These are phyloP conservation scores for Apiospora rasikravindrae DNA, from an alignment of 2,329 filamentous ascomycete species.

Conservation along the genomic window DNA sequence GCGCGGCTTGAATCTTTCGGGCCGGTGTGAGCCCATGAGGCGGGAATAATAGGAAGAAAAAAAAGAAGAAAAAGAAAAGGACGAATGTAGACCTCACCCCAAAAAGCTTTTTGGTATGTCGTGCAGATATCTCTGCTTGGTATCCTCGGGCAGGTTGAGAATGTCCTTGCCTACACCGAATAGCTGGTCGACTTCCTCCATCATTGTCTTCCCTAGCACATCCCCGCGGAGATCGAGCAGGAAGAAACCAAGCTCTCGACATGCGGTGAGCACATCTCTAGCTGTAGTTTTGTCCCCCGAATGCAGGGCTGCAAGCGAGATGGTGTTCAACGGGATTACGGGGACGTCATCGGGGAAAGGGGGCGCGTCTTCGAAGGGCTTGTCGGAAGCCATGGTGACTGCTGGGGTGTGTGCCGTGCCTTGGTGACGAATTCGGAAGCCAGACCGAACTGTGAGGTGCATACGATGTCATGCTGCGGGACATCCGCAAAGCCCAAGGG, in stretches of 20 bases:
- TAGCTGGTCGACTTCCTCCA: conserved; percentile 27
- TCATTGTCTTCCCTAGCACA: background rate
- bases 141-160: conserved; percentile 21
- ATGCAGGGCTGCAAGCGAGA: conserved; percentile 3
- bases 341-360: conserved; percentile 7
- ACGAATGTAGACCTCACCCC: conserved; percentile 21
- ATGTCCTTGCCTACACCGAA: conserved; percentile 23
- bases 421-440: no score
- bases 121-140: conserved; percentile 24
- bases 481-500: no score
- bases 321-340: background rate
- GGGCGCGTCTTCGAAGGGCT: no score
- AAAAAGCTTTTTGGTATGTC: conserved; percentile 26
- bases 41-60: background rate
- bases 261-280: background rate
- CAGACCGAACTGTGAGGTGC: no score
- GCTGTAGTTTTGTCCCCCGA: conserved; percentile 19
- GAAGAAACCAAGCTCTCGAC: no score
- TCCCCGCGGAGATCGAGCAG: no score
- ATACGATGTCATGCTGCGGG: no score
- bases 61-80: no score
- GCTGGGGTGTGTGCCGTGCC: no score
- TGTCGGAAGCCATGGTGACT: background rate
- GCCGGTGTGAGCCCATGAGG: no score
- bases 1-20: conserved; percentile 27